Evolutionary conservation across 2,329 filamentous ascomycete species (phyloP).

Genomic region (Tolypocladium cylindrosporum): DNA sequence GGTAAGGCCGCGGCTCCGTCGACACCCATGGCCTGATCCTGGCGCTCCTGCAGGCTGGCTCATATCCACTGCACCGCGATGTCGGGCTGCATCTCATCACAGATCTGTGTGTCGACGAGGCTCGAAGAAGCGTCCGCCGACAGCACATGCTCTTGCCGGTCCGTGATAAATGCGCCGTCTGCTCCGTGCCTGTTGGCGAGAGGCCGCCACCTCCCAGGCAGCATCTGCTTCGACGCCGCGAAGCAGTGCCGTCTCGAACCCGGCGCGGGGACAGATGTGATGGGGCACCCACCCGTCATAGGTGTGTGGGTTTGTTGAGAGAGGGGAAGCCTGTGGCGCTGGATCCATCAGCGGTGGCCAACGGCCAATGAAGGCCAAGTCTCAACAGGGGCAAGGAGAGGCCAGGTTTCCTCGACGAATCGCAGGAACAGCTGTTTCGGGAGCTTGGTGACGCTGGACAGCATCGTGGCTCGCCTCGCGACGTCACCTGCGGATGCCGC

Average conservation of each 20-base stretch:
- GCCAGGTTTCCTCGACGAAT: background rate
- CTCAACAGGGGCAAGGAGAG: background rate
- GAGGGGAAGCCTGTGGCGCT: background rate
- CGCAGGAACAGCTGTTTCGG: background rate
- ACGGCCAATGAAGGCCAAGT: background rate
- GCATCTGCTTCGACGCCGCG: background rate
- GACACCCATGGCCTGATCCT: background rate
- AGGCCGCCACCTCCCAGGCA: background rate
- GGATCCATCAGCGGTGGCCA: background rate
- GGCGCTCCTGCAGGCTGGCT: background rate
- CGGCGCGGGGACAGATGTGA: background rate
- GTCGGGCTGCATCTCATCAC: background rate
- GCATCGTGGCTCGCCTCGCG: background rate
- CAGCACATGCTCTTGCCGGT: background rate
- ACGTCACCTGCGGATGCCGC: background rate
- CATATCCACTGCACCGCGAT: background rate
- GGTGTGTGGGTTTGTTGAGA: background rate
- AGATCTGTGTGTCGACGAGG: background rate
- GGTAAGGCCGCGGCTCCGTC: background rate
- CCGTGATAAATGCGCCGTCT: background rate
- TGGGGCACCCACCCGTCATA: background rate
- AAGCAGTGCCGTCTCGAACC: background rate
- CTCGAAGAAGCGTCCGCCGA: background rate
- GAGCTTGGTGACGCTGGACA: background rate
- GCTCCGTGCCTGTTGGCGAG: background rate